A percentile compares a stretch with the other conserved stretches of the same genome.
These are phyloP conservation scores for Plasmopara viticola DNA, from an alignment of 352 stramenopile genomes.

Conservation along the genomic window DNA sequence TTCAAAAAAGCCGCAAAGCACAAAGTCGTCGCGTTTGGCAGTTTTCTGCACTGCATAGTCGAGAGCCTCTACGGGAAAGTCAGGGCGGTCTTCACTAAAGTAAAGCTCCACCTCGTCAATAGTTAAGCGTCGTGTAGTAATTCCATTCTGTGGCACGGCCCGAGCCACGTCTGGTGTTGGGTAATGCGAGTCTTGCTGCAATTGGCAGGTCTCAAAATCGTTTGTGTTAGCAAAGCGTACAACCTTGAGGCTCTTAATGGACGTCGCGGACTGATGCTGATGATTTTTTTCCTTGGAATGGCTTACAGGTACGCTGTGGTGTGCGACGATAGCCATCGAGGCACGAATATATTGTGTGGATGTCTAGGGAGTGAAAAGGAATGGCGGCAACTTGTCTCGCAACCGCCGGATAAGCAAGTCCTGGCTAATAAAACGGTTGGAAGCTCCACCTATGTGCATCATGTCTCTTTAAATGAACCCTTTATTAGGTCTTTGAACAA, in stretches of 20 bases:
- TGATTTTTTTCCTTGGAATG: constrained; percentile 1
- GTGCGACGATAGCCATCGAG: constrained; percentile 7
- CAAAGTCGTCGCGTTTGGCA: constrained; percentile 34
- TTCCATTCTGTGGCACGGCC: constrained; percentile 39
- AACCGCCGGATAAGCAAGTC: too few species aligned
- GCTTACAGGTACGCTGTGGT: constrained; percentile 1
- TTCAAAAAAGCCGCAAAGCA: constrained; percentile 49
- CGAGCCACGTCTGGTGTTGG: constrained; percentile 28
- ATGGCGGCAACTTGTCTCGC: too few species aligned
- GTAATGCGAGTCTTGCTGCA: constrained; percentile 41
- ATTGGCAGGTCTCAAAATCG: constrained; percentile 27
- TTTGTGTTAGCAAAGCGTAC: constrained; percentile 49
- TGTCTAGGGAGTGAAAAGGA: too few species aligned
- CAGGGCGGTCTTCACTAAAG: constrained; percentile 47
- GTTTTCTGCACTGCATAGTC: constrained; percentile 58
- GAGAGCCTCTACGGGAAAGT: constrained; percentile 17
- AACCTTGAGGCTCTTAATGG: constrained; percentile 21
- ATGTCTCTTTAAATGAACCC: too few species aligned
- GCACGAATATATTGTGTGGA: background rate
- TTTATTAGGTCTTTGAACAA: too few species aligned
- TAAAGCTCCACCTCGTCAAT: constrained; percentile 60
- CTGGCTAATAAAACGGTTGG: too few species aligned
- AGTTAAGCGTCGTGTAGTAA: constrained; percentile 40
- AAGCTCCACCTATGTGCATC: too few species aligned
- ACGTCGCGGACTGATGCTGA: constrained; percentile 8